phyloP scores from a whole-genome alignment of 371 early-diverging fungal species.

The Syncephalastrum sp. region DNA sequence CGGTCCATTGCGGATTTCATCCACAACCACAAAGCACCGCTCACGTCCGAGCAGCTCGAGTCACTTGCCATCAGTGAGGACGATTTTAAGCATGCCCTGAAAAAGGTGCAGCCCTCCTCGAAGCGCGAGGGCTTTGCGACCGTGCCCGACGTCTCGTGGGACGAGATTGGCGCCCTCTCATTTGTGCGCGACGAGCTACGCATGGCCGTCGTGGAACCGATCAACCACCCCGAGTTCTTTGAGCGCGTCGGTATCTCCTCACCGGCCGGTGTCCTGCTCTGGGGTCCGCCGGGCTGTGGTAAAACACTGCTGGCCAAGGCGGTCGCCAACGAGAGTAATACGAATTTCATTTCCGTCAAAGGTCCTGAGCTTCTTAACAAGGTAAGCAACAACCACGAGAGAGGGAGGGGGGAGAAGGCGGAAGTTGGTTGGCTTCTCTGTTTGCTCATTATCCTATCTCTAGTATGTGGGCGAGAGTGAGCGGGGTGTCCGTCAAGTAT shows the following conservation, averaged over 20 bases:
- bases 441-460: not conserved
- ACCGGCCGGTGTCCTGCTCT: slow-evolving; percentile 95
- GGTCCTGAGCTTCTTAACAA: slow-evolving; percentile 99
- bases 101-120: slow-evolving; percentile 95
- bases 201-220: slow-evolving; percentile 97
- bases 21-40: slow-evolving; percentile 68
- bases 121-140: slow-evolving; percentile 99
- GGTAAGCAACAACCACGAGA: slow-evolving; percentile 28
- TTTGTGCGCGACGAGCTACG: slow-evolving; percentile 90
- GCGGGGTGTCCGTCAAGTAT: slow-evolving; percentile 96
- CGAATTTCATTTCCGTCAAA: slow-evolving; percentile 98
- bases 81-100: slow-evolving; percentile 90
- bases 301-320: slow-evolving; percentile 99
- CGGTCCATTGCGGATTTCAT: slow-evolving; percentile 73
- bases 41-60: slow-evolving; percentile 80
- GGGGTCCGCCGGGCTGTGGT: slow-evolving; percentile 99
- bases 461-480: slow-evolving; percentile 99
- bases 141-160: slow-evolving; percentile 94
- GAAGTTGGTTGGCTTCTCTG: no score
- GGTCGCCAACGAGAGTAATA: slow-evolving; percentile 95
- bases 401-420: no score
- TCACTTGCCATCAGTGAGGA: slow-evolving; percentile 82
- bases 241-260: slow-evolving; percentile 88
- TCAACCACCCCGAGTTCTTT: slow-evolving; percentile 92
- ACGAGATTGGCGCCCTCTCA: slow-evolving; percentile 92